Percentiles rank a stretch among this genome's conserved stretches.
Conservation (phyloP, 202 grass and related monocot species). For the Musa balbisiana region DNA sequence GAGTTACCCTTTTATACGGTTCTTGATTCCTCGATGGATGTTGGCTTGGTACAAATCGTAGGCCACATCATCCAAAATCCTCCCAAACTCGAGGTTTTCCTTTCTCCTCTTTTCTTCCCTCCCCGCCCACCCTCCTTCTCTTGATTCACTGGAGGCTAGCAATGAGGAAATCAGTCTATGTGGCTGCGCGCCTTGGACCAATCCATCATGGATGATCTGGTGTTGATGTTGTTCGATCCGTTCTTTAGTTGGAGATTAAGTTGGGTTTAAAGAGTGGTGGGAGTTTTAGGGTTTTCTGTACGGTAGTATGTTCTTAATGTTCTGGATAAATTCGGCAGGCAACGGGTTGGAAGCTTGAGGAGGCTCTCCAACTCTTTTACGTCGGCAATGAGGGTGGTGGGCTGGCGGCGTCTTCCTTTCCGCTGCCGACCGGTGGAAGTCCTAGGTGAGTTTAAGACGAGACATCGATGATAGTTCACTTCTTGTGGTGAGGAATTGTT, state of each 20-base stretch:
- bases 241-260: constrained; percentile 4
- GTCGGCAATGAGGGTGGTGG: constrained; percentile 56
- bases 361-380: constrained; percentile 88
- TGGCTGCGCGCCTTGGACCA: too few species aligned
- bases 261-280: background rate
- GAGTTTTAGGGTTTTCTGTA: background rate
- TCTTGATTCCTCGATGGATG: background rate
- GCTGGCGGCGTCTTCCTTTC: constrained; percentile 22
- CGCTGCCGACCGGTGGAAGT: background rate
- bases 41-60: too few species aligned
- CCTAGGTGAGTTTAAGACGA: constrained; percentile 26
- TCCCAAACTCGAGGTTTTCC: background rate
- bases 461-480: constrained; percentile 8
- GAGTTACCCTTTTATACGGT: too few species aligned
- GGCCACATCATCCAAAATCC: background rate
- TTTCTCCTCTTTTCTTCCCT: background rate
- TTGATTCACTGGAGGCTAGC: background rate
- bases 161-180: too few species aligned
- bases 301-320: constrained; percentile 2
- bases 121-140: background rate
- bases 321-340: constrained; percentile 36
- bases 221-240: background rate
- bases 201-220: background rate
- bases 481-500: constrained; percentile 10
- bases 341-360: constrained; percentile 84